Evolutionary conservation across 2,329 filamentous ascomycete species (phyloP).

Genomic region (Gaeumannomyces tritici): DNA sequence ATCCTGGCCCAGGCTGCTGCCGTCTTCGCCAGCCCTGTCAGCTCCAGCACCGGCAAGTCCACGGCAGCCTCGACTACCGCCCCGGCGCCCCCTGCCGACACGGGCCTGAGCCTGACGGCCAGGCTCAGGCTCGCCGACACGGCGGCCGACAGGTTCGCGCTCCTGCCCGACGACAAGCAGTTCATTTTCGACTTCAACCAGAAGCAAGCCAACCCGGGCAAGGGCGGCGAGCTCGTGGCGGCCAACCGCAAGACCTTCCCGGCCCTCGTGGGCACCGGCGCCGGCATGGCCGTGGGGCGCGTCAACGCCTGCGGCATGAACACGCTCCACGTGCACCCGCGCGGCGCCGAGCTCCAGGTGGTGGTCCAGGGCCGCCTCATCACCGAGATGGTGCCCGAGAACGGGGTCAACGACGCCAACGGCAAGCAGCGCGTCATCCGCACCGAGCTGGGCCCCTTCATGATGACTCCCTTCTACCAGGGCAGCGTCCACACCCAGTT

Average conservation of each 20-base stretch:
- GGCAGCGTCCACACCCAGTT: slow-evolving; percentile 45
- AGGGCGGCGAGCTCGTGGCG: slow-evolving; percentile 37
- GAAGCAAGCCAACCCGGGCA: slow-evolving; percentile 20
- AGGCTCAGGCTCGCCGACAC: slow-evolving; percentile 29
- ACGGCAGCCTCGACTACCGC: slow-evolving; percentile 5
- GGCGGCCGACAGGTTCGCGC: slow-evolving; percentile 30
- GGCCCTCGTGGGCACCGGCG: slow-evolving; percentile 40
- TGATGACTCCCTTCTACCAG: slow-evolving; percentile 45
- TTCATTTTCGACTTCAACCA: slow-evolving; percentile 40
- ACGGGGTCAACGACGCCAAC: slow-evolving; percentile 30
- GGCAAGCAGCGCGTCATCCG: slow-evolving; percentile 24
- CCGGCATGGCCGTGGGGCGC: slow-evolving; percentile 40
- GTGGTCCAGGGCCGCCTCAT: slow-evolving; percentile 32
- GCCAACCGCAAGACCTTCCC: slow-evolving; percentile 49
- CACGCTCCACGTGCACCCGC: slow-evolving; percentile 37
- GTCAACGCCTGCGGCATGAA: slow-evolving; percentile 40
- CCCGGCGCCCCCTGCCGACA: slow-evolving; percentile 6
- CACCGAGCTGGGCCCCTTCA: slow-evolving; percentile 27
- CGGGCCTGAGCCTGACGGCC: slow-evolving; percentile 18
- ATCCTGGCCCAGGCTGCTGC: slow-evolving; percentile 28
- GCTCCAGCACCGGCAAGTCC: slow-evolving; percentile 1
- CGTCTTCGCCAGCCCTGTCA: slow-evolving; percentile 15
- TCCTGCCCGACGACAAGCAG: slow-evolving; percentile 31
- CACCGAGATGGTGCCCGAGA: slow-evolving; percentile 36
- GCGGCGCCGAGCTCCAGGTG: slow-evolving; percentile 36